Conservation (phyloP, 2,329 filamentous ascomycete species). For the Colletotrichum salicis region DNA sequence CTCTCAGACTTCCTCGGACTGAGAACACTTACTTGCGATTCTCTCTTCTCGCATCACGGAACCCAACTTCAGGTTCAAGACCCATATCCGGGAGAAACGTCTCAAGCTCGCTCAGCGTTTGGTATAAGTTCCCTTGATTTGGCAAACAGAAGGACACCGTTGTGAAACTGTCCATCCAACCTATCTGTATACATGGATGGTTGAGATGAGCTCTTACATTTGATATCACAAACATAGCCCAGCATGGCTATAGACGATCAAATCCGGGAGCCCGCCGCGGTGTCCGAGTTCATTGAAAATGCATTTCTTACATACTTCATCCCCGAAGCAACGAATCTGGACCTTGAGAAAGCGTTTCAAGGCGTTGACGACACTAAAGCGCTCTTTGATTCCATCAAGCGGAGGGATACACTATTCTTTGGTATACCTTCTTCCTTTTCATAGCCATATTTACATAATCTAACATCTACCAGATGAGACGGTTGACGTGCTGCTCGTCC, state of each 20-base stretch:
- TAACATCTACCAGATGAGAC: constrained; percentile 72
- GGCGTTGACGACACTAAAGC: constrained; percentile 54
- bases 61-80: not conserved
- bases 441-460: constrained; percentile 31
- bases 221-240: constrained; percentile 30
- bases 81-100: not conserved
- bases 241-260: constrained; percentile 37
- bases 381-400: constrained; percentile 67
- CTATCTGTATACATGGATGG: not conserved
- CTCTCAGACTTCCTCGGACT: not conserved
- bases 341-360: constrained; percentile 63
- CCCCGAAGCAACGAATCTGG: constrained; percentile 65
- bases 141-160: not conserved
- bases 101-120: not conserved
- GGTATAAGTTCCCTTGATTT: not conserved
- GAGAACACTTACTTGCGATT: not conserved
- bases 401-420: constrained; percentile 76
- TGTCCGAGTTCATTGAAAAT: constrained; percentile 63
- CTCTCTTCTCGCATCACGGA: too few relatives aligned
- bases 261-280: constrained; percentile 38
- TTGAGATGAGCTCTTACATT: constrained; percentile 18
- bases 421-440: constrained; percentile 58
- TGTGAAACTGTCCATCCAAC: constrained; percentile 12
- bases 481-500: constrained; percentile 73
- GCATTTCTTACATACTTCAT: constrained; percentile 71